Conservation (phyloP, 2,329 filamentous ascomycete species). For the Ophiostoma ips region DNA sequence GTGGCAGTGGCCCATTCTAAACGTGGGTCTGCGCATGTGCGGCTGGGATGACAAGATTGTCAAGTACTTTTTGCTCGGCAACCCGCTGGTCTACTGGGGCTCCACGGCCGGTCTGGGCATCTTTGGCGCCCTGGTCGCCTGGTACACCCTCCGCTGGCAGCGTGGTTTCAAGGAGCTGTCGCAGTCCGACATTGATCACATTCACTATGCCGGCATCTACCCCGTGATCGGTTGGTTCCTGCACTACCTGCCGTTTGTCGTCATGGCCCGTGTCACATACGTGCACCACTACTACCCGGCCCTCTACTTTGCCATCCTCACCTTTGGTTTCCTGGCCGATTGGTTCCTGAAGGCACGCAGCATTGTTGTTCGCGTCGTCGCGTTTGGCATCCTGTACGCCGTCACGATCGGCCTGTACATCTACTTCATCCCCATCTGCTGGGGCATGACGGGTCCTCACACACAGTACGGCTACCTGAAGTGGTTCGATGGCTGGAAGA, state of each 20-base stretch:
- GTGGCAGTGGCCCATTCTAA: constrained; percentile 96
- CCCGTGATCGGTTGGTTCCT: constrained; percentile 88
- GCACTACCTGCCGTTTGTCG: constrained; percentile 88
- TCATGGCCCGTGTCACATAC: constrained; percentile 98
- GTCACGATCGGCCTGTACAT: constrained; percentile 70
- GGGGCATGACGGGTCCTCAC: constrained; percentile 82
- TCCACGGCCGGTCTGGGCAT: constrained; percentile 66
- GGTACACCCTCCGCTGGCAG: constrained; percentile 92
- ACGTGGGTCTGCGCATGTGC: constrained; percentile 96
- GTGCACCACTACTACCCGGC: constrained; percentile 99
- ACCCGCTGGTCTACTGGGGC: constrained; percentile 92
- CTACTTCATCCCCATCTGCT: constrained; percentile 85
- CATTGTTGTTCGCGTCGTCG: constrained; percentile 46
- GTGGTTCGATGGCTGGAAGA: constrained; percentile 82
- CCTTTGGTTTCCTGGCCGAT: constrained; percentile 75
- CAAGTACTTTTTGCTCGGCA: constrained; percentile 97
- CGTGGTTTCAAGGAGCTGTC: constrained; percentile 79
- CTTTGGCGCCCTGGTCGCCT: constrained; percentile 58
- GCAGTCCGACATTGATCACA: constrained; percentile 71
- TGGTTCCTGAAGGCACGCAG: constrained; percentile 61
- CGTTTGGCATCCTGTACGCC: constrained; percentile 65
- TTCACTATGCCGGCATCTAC: constrained; percentile 88
- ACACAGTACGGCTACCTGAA: constrained; percentile 81
- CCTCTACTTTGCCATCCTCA: constrained; percentile 90
- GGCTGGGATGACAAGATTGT: constrained; percentile 91